phyloP scores from a whole-genome alignment of 768 basidiomycete genomes.

The Tylopilus sp. region DNA sequence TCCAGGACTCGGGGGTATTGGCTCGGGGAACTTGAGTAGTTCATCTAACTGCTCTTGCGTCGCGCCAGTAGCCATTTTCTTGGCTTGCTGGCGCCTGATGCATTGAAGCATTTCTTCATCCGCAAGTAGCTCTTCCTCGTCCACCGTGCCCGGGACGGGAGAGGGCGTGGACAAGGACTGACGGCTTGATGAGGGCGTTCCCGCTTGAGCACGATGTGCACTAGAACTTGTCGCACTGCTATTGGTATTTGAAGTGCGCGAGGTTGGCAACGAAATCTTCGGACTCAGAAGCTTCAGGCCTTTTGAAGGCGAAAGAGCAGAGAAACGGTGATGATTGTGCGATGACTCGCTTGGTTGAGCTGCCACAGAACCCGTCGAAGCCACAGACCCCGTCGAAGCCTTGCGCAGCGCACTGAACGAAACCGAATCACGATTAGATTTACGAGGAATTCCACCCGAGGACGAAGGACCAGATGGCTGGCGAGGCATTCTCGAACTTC shows the following conservation, averaged over 20 bases:
- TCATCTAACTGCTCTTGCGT: slow-evolving; percentile 86
- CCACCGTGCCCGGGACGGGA: slow-evolving; percentile 69
- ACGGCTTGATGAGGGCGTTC: slow-evolving; percentile 66
- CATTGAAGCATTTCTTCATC: slow-evolving; percentile 98
- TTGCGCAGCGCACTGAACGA: slow-evolving; percentile 78
- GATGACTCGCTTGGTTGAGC: slow-evolving; percentile 38
- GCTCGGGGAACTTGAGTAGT: slow-evolving; percentile 90
- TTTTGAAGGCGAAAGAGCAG: slow-evolving; percentile 82
- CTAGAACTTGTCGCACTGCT: slow-evolving; percentile 34
- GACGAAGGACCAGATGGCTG: slow-evolving; percentile 50
- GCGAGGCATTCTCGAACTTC: slow-evolving; percentile 59
- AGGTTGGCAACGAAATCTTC: slow-evolving; percentile 61
- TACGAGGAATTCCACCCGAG: slow-evolving; percentile 53
- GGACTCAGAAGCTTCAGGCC: slow-evolving; percentile 78
- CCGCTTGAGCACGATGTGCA: slow-evolving; percentile 50
- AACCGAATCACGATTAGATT: slow-evolving; percentile 73
- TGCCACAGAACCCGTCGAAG: slow-evolving; percentile 57
- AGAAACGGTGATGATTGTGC: slow-evolving; percentile 62
- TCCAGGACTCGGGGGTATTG: slow-evolving; percentile 64
- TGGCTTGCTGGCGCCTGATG: slow-evolving; percentile 84
- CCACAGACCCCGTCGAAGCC: slow-evolving; percentile 77
- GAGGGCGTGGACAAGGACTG: slow-evolving; percentile 83
- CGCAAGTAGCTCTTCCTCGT: slow-evolving; percentile 83
- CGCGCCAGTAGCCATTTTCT: slow-evolving; percentile 79
- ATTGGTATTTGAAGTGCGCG: slow-evolving; percentile 49